phyloP scores from a whole-genome alignment of 495 filamentous ascomycete species.

The Penicillium nucicola region DNA sequence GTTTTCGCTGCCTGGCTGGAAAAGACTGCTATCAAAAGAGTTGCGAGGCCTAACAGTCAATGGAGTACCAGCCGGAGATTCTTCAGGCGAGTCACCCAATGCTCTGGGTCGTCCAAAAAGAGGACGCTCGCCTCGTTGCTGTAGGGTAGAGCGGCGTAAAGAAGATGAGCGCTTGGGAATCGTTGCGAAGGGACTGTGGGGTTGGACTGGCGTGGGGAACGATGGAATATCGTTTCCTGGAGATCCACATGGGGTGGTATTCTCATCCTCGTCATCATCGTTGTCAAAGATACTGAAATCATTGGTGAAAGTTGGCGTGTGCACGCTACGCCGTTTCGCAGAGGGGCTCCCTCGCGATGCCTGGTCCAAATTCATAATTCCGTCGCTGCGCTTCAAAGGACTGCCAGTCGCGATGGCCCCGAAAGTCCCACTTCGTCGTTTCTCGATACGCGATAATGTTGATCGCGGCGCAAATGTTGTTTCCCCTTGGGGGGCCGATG shows the following conservation, averaged over 20 bases:
- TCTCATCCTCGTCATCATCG: conserved; percentile 21
- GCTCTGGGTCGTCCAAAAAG: conserved; percentile 51
- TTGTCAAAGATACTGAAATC: conserved; percentile 71
- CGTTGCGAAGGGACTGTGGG: conserved; percentile 39
- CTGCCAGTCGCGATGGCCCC: conserved; percentile 62
- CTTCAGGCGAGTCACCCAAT: conserved; percentile 30
- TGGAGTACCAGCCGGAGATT: conserved; percentile 28
- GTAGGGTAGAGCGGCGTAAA: conserved; percentile 79
- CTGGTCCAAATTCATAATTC: conserved; percentile 81
- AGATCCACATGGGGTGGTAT: conserved; percentile 20
- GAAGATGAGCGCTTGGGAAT: conserved; percentile 60
- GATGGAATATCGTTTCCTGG: conserved; percentile 23
- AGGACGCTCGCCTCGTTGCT: conserved; percentile 68
- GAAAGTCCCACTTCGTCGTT: conserved; percentile 46
- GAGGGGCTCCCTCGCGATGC: conserved; percentile 75
- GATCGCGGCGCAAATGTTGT: conserved; percentile 47
- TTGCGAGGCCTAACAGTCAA: conserved; percentile 60
- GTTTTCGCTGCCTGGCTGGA: conserved; percentile 58
- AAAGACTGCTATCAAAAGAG: conserved; percentile 70
- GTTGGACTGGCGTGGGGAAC: conserved; percentile 24
- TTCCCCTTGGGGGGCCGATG: conserved; percentile 25
- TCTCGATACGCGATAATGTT: conserved; percentile 43
- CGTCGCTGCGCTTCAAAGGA: conserved; percentile 89
- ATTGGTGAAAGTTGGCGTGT: conserved; percentile 56
- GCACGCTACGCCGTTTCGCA: conserved; percentile 81